Percentiles rank a stretch among this genome's conserved stretches.
Conservation (phyloP, 2,329 filamentous ascomycete species). For the Sporothrix pseudoabietina region DNA sequence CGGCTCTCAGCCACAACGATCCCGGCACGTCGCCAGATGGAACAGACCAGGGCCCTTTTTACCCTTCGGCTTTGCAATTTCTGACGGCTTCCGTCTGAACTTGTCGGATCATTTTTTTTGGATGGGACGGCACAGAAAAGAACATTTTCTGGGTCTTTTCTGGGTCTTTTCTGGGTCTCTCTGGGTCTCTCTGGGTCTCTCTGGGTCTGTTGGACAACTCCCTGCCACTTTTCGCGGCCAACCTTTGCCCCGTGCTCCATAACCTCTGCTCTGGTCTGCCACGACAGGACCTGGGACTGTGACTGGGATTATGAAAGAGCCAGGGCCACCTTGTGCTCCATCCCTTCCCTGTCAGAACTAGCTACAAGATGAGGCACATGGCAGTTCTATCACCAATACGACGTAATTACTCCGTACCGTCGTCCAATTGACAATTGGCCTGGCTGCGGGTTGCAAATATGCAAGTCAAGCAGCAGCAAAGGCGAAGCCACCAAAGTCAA, state of each 20-base stretch:
- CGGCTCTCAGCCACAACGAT: constrained; percentile 11
- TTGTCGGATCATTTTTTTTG: constrained; percentile 19
- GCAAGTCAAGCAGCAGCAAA: background rate
- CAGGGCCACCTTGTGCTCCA: background rate
- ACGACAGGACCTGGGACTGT: background rate
- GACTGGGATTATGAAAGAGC: background rate
- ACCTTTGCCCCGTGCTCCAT: background rate
- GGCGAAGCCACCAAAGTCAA: background rate
- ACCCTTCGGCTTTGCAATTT: constrained; percentile 18
- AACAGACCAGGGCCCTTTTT: constrained; percentile 9
- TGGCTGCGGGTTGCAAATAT: background rate
- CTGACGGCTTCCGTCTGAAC: constrained; percentile 23
- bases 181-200: background rate
- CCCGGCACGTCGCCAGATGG: constrained; percentile 13
- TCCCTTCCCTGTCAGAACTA: background rate
- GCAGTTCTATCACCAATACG: background rate
- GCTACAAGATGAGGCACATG: background rate
- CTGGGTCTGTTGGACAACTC: background rate
- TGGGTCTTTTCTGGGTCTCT: background rate
- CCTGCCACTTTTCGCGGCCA: background rate
- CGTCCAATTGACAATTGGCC: background rate
- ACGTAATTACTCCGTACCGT: too few species aligned
- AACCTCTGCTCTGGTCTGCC: background rate
- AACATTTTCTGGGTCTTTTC: background rate
- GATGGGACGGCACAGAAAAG: background rate